phyloP scores from a whole-genome alignment of 148 eudicot genomes.

The Dysphania ambrosioides region DNA sequence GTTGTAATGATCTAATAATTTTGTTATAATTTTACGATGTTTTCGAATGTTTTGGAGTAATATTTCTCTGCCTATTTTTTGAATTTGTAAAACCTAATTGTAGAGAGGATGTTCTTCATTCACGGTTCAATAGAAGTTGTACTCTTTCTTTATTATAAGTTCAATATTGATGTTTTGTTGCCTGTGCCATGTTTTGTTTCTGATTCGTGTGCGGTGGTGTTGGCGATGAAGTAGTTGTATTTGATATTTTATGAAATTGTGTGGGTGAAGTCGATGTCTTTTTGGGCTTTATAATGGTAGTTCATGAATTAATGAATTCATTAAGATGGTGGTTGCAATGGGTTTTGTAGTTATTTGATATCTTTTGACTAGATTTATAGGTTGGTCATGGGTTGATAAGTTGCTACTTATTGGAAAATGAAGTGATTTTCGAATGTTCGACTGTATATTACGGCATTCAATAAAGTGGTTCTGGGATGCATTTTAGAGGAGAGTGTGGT shows the following conservation, averaged over 20 bases:
- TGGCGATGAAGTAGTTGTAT: neutral
- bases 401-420: too few relatives aligned
- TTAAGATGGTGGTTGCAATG: too few relatives aligned
- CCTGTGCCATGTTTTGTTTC: too few relatives aligned
- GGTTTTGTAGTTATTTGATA: too few relatives aligned
- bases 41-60: neutral
- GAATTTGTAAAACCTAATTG: too few relatives aligned
- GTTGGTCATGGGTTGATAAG: too few relatives aligned
- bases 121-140: neutral
- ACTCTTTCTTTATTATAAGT: too few relatives aligned
- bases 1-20: neutral
- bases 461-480: neutral
- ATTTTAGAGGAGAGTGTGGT: neutral
- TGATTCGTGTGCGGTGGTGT: neutral
- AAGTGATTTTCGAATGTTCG: neutral
- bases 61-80: neutral
- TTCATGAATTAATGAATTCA: neutral
- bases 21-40: neutral
- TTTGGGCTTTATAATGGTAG: neutral
- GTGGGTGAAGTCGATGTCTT: neutral
- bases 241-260: neutral
- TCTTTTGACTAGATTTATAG: too few relatives aligned
- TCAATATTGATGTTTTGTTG: neutral
- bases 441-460: neutral
- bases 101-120: neutral